These are phyloP conservation scores for Phyllosticta capitalensis DNA, from an alignment of 2,329 filamentous ascomycete species.

Conservation along the genomic window DNA sequence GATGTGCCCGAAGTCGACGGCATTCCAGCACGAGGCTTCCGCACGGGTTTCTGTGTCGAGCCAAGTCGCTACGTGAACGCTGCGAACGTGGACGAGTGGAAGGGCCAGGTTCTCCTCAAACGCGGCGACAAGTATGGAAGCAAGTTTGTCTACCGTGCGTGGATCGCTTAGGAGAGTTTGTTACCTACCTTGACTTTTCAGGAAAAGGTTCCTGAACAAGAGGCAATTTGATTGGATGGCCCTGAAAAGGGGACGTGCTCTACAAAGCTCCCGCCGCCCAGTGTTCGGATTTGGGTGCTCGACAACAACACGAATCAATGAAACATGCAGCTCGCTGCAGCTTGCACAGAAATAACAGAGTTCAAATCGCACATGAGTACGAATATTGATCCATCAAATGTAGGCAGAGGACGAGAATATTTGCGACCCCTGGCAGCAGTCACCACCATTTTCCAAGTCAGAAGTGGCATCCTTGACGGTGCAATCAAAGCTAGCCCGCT, in stretches of 20 bases:
- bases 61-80: conserved; percentile 87
- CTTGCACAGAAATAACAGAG: not conserved
- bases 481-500: not conserved
- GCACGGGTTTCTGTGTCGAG: conserved; percentile 84
- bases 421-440: not conserved
- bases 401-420: not conserved
- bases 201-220: not conserved
- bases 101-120: conserved; percentile 66
- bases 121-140: conserved; percentile 77
- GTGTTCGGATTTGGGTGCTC: not conserved
- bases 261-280: not conserved
- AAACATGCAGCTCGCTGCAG: not conserved
- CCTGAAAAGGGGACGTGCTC: not conserved
- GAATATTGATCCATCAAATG: not conserved
- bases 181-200: not conserved
- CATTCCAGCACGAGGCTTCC: conserved; percentile 52
- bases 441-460: not conserved
- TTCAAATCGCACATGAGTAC: not conserved
- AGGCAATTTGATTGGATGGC: not conserved
- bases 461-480: not conserved
- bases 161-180: conserved; percentile 38
- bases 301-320: not conserved
- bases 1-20: conserved; percentile 57
- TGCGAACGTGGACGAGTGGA: conserved; percentile 72
- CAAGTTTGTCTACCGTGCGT: conserved; percentile 74